Conservation (phyloP, 2,329 filamentous ascomycete species). For the Cladobotryum protrusum region DNA sequence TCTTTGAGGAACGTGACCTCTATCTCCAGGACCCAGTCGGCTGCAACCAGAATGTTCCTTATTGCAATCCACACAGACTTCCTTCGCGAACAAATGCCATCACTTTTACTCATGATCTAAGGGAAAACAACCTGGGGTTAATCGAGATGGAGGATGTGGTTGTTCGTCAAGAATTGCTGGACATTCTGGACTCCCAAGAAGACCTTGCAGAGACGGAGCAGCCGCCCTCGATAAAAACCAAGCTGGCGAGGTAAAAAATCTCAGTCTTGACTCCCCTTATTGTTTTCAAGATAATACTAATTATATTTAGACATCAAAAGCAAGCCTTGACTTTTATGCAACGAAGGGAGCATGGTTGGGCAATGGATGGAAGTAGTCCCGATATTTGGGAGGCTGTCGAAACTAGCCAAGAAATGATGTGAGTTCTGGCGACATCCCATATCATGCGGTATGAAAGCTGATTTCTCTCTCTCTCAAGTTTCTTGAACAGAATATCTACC, state of each 20-base stretch:
- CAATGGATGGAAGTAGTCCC: constrained; percentile 15
- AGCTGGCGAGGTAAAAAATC: background rate
- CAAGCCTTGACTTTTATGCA: constrained; percentile 39
- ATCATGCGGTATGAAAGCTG: too few relatives aligned
- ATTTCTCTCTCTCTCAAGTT: constrained; percentile 18
- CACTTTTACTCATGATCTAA: background rate
- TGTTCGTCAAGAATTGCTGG: background rate
- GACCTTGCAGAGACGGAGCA: constrained; percentile 1
- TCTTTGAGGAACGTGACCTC: constrained; percentile 1
- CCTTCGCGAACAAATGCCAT: background rate
- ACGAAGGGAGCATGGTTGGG: constrained; percentile 32
- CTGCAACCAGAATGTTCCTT: background rate
- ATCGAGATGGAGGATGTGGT: background rate
- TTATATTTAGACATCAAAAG: constrained; percentile 32
- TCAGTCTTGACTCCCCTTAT: background rate
- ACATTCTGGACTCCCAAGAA: background rate
- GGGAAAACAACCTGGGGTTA: background rate
- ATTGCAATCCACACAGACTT: constrained; percentile 5
- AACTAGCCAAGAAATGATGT: too few relatives aligned
- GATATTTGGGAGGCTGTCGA: constrained; percentile 29
- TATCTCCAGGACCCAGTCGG: constrained; percentile 5
- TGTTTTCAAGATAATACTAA: background rate
- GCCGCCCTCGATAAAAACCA: background rate
- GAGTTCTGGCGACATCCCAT: too few relatives aligned
- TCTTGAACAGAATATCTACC: constrained; percentile 28